Evolutionary conservation across 495 filamentous ascomycete species (phyloP), one percentile per base, ranked within the genome.

Genomic region (Xylaria grammica): DNA sequence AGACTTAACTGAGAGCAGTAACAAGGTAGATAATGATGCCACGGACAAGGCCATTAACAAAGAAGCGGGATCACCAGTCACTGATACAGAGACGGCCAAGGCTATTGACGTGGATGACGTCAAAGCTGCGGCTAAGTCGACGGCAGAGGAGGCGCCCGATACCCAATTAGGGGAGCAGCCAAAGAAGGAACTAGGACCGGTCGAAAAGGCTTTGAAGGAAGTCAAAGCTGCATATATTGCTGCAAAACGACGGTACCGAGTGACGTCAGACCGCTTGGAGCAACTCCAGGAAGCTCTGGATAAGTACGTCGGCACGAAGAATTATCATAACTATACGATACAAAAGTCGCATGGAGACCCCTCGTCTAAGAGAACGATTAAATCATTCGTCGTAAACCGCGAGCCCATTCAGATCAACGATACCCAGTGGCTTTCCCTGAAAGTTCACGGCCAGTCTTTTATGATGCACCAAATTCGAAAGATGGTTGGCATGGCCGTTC

Each of bases 401-500:
- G 80, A 84, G 27, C 94, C 94, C 0, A 87, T 97, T 63, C 81
- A 91, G 60, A 95, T 96, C 74, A 85, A 93, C 67, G 90, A 92
- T 73, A 96, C 91, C 17, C 89, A 99, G 77, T 99, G 95, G 95
- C 84, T 99, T 8, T 94, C 90, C 27, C 81, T 98, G 59, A 96
- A 96, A 68, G 92, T 99, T 19, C 96, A 98, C 75, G 95, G 95
- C 0, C 95, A 99, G 77, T 93, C 89, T 63, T 99, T 99, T 83
- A 99, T 99, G 95, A 99, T 99, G 95, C 95, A 99, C 74, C 95
- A 99, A 77, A 99, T 99, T 75, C 90, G 95, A 63, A 97, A 97
- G 77, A 99, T 99, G 95, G 91, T 99, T 17, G 91, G 89, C 65
- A 93, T 98, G 92, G 91, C 88, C 40, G 83, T 92, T 9, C 84